Conservation (phyloP, 768 basidiomycete species). For the Leccinum uliginosum region DNA sequence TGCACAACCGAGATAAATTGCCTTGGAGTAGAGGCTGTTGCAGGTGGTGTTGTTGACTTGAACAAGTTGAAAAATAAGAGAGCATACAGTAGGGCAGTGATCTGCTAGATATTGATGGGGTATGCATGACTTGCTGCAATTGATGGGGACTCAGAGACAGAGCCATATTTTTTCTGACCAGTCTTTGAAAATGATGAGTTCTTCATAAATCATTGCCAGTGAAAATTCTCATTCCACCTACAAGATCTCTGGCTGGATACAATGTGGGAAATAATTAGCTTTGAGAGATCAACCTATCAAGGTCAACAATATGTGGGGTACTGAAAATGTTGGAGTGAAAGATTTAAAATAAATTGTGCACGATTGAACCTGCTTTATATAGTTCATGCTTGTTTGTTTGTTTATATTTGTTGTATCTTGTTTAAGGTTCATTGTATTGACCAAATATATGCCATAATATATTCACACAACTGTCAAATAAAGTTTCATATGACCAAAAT, state of each 20-base stretch:
- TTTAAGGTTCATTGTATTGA: not conserved
- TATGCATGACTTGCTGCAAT: slow-evolving; percentile 1
- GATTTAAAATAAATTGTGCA: not conserved
- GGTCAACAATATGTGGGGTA: not conserved
- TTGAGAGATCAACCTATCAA: not conserved
- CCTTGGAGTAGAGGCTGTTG: slow-evolving; percentile 18
- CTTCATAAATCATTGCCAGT: not conserved
- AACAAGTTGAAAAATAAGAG: not conserved
- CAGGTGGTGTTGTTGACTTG: not conserved
- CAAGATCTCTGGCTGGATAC: not conserved
- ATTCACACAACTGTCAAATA: not conserved
- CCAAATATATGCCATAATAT: not conserved
- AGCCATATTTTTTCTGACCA: slow-evolving; percentile 9
- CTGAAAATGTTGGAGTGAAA: not conserved
- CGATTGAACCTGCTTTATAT: not conserved
- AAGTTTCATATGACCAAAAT: not conserved
- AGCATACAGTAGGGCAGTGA: slow-evolving; percentile 12
- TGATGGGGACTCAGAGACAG: slow-evolving; percentile 17
- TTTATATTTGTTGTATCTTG: not conserved
- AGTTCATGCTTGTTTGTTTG: not conserved
- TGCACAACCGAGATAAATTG: slow-evolving; percentile 5
- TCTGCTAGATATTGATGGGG: not conserved
- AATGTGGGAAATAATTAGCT: not conserved
- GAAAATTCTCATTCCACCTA: not conserved
- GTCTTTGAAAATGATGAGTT: not conserved